Evolutionary conservation across 345 rosid genomes (phyloP), one percentile per base, ranked within the genome.

Genomic region (Dipteronia sinensis): DNA sequence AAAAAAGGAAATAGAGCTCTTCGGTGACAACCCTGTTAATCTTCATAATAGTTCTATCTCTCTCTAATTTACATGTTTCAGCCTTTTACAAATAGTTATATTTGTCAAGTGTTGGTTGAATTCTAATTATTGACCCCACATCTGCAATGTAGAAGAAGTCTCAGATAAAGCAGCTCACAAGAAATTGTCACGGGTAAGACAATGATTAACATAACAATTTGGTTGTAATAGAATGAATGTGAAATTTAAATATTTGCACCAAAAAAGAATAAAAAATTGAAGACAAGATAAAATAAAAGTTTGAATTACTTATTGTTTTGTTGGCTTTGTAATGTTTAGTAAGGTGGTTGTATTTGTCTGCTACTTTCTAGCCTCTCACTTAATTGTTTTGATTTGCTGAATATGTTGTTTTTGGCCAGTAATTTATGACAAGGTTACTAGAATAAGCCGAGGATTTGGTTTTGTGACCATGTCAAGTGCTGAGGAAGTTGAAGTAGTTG

Each of bases 361-460:
- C 31, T 29, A 29, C 31, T 29, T 29, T 29, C 31, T 29, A 29
- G 31, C 2, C 31, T 29, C 3, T 29, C 31, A 29, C 44, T 40
- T 40, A 40, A 7, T 40, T 40, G 44, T 1, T 6, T 6, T 40
- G 6, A 40, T 40, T 8, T 6, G 8, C 8, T 40, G 44, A 40
- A 40, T 7, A 5, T 40, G 44, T 40, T 40, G 44, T 40, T 40
- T 40, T 7, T 40, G 44, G 44, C 79, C 94, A 97, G 98, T 96
- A 2, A 96, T 94, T 51, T 96, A 96, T 81, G 97, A 96, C 82
- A 94, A 92, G 85, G 84, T 85, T 53, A 92, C 98, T 61, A 97
- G 99, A 42, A 83, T 98, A 83, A 96, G 98, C 89, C 87, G 98
- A 78, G 99, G 99, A 65, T 96, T 96, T 76, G 99, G 94, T 53